A percentile compares a stretch with the other conserved stretches of the same genome.
phyloP scores from a whole-genome alignment of 2,329 filamentous ascomycete genomes.

The Aspergillus oerlinghausenensis region DNA sequence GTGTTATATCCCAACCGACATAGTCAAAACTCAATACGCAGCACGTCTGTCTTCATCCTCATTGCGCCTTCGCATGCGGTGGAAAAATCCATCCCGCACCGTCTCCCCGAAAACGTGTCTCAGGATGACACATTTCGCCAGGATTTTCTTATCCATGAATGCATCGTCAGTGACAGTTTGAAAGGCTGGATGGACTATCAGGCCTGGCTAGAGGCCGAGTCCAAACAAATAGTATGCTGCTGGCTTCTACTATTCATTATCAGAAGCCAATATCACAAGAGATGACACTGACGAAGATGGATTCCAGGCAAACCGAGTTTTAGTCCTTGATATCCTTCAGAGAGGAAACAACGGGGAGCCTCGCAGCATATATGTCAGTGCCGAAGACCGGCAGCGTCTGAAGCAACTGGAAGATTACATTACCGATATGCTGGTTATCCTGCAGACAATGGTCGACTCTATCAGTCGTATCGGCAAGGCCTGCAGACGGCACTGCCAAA shows the following conservation, averaged over 20 bases:
- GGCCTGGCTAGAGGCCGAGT: constrained; percentile 10
- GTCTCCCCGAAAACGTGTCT: not conserved
- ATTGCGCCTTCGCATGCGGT: constrained; percentile 4
- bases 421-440: constrained; percentile 9
- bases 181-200: constrained; percentile 13
- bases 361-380: not conserved
- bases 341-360: not conserved
- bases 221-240: constrained; percentile 5
- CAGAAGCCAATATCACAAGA: not conserved
- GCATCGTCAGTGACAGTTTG: constrained; percentile 7
- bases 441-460: constrained; percentile 4
- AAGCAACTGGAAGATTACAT: constrained; percentile 10
- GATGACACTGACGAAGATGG: not conserved
- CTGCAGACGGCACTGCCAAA: constrained; percentile 4
- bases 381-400: constrained; percentile 7
- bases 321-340: constrained; percentile 2
- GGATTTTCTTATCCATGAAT: constrained; percentile 5
- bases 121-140: not conserved
- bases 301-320: constrained; percentile 4
- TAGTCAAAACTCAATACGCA: not conserved
- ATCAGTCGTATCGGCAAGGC: constrained; percentile 4
- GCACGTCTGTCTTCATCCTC: constrained; percentile 3
- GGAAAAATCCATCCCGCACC: not conserved
- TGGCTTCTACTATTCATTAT: not conserved
- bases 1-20: constrained; percentile 1